Base-by-base conservation (phyloP, 805 yeast genomes). In the Tetrapisispora taiwanensis region DNA sequence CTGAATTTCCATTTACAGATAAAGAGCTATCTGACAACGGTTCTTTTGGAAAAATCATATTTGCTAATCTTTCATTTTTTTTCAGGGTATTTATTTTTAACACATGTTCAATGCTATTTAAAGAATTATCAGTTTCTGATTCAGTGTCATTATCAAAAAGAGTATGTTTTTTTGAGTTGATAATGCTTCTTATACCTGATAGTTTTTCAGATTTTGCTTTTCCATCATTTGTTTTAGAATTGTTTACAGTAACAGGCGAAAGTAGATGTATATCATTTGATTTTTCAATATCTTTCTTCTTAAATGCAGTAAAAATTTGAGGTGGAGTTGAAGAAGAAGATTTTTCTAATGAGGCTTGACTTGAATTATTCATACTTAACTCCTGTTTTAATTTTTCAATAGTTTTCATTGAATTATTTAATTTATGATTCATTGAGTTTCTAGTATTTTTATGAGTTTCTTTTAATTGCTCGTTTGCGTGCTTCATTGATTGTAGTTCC, bases 361-460 rank as follows among this genome's bases (percentile, higher is more conserved):
- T 4, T 54, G 51, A 30, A 39, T 50, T 38, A 32, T 53, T 27
- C 44, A 17, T 10, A 17, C 33, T 36, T 17, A 46, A 43, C 31
- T 39, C 48, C 24, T 52, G 53, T 41, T 53, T 62, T 39, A 63
- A 37, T 15, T 48, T 48, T 26, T 62, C 58, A 18, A 63, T 54
- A 12, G 45, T 58, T 46, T 55, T 61, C 46, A 63, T 62, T 7
- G 65, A 65, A 39, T 54, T 62, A 12, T 62, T 64, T 10, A 67
- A 30, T 30, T 52, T 52, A 1, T 48, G 22, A 35, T 50, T 52
- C 36, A 39, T 40, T 5, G 63, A 56, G 0, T 67, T 66, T 43
- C 52, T 64, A 30, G 59, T 63, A 0, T 63, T 51, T 27, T 57
- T 60, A n/a, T 60, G 63, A n/a, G 56, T 46, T 37, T 62, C 63